phyloP scores from a whole-genome alignment of 129 eudicot species.

The Saussurea involucrata region DNA sequence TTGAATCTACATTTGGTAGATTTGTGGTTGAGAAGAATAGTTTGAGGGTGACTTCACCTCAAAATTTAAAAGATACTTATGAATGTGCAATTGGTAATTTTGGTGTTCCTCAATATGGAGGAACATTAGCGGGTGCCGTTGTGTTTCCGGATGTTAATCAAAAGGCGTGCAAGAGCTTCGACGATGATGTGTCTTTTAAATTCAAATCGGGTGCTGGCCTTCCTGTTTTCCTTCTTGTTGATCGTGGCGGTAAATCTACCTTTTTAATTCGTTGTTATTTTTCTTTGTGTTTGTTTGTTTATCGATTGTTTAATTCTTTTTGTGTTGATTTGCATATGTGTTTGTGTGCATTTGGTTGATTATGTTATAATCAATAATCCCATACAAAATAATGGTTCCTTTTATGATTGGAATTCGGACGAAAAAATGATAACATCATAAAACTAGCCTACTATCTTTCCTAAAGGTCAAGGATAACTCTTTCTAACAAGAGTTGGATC shows the following conservation, averaged over 20 bases:
- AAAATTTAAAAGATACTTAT: conserved; percentile 35
- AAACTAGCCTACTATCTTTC: neutral
- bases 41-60: conserved; percentile 56
- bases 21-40: conserved; percentile 65
- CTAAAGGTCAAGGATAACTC: neutral
- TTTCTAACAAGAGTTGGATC: neutral
- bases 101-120: conserved; percentile 63
- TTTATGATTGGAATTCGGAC: neutral
- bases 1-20: conserved; percentile 33
- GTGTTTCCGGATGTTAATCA: conserved; percentile 42
- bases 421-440: neutral
- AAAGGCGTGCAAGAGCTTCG: conserved; percentile 46
- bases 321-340: neutral
- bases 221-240: conserved; percentile 53
- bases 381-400: neutral
- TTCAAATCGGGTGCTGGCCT: conserved; percentile 52
- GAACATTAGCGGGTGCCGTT: conserved; percentile 55
- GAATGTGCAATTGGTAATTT: conserved; percentile 66
- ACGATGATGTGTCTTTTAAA: conserved; percentile 43
- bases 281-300: too few species aligned
- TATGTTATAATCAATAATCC: neutral
- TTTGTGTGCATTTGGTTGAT: neutral
- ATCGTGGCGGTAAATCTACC: conserved; percentile 47
- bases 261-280: neutral
- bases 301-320: neutral